Evolutionary conservation across 1,139 yeast species (phyloP), one percentile per base, ranked within the genome.

Genomic region (Candida neerlandica): DNA sequence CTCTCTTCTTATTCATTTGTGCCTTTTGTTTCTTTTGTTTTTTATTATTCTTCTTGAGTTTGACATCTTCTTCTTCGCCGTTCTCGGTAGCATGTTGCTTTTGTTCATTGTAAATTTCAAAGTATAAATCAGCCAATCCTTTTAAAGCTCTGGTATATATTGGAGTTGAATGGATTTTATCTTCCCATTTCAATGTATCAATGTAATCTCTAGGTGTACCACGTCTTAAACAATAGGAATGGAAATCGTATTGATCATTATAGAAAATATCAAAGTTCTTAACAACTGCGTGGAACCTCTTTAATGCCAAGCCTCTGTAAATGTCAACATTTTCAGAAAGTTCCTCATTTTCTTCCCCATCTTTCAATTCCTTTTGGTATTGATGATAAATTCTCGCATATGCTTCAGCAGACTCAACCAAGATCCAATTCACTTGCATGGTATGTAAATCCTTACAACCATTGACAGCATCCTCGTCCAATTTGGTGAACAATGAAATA

Each of bases 221-320:
- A 59, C 87, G 84, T 70, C 97, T 83, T 77, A 89, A 82, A 65
- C 96, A 87, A 67, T 90, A 94, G 42, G 88, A 85, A 66, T 94
- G 99, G 84, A 94, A 94, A 65, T 94, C 99, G 58, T 87, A 81
- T 69, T 94, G 97, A 63, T 95, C 99, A 54, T 82, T 82, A 63
- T 75, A 81, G 68, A 85, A 90, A 50, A 83, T 88, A 45, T 82
- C 78, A 67, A 85, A 90, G 29, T 87, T 80, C 53, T 84, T 82
- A 47, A 84, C 73, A 32, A 91, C 78, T 0, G 91, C 85, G 37
- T 73, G 68, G 63, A 80, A 90, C 60, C 99, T 80, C 67, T 95
- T 95, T 56, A 91, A 70, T 0, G 97, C 84, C 57, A 94, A 71
- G 0, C 96, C 96, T 51, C 78, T 73, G 59, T 75, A 78, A 45